Evolutionary conservation across 768 basidiomycete genomes (phyloP), one percentile per base, ranked within the genome.

Genomic region (Termitomyces sp.): DNA sequence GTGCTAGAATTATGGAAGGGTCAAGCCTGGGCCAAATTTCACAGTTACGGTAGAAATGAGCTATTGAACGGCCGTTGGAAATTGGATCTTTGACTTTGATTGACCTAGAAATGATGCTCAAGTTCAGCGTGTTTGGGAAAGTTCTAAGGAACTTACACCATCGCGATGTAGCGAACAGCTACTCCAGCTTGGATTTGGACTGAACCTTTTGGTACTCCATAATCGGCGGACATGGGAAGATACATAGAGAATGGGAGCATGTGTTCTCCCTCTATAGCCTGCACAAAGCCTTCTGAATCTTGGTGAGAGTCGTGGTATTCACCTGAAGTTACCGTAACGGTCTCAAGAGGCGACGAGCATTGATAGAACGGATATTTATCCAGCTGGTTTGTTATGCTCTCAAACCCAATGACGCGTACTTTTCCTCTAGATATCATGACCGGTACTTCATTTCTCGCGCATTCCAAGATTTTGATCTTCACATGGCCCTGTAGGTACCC

Each of bases 1-100:
- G 79, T 2, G 84, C 78, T 18, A 97, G 81, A 22, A 86, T 76
- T 4, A 75, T 56, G 20, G 79, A 72, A 4, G 88, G 82, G 57
- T 91, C 80, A 20, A 94, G 71, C 46, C 82, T 83, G 1, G 93
- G 93, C 83, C 87, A 93, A 30, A 95, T 76, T 53, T 86, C 84
- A 69, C 92, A 87, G 46, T 85, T 75, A 9, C 94, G 85, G 69
- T 95, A 96, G 70, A 95, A 94, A 71, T 97, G 94, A 4, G 93
- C 88, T 34, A 95, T 87, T 3, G 90, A 91, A 14, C 83, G 79
- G 63, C 80, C 80, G 27, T 76, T 74, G 4, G 82, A 82, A 16
- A 77, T 72, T 2, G 82, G 66, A 53, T 91, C 85, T 69, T 88
- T 89, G 57, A 95, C 80, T 71, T 88, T 89, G 63, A 92, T 72